Conservation (phyloP, 306 rosid species). For the Acacia melanoxylon region DNA sequence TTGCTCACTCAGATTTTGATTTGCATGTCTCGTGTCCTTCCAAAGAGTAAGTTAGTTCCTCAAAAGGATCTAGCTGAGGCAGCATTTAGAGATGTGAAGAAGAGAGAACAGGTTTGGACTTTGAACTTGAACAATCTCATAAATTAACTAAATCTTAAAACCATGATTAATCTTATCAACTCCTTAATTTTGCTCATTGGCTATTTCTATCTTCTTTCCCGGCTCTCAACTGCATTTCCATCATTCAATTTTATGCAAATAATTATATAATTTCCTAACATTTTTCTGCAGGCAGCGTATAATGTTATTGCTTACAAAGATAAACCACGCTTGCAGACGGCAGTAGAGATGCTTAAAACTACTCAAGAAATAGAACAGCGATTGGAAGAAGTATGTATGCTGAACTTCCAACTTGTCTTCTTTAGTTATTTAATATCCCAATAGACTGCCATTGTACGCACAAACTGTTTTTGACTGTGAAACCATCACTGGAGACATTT, state of each 20-base stretch:
- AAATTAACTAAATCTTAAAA: background rate
- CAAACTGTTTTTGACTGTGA: background rate
- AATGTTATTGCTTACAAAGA: conserved; percentile 81
- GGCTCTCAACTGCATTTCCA: background rate
- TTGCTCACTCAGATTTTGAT: conserved; percentile 55
- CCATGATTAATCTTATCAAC: background rate
- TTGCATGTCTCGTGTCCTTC: conserved; percentile 64
- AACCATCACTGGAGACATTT: background rate
- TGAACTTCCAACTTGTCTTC: conserved; percentile 16
- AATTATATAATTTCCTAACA: conserved; percentile 16
- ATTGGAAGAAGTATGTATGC: conserved; percentile 64
- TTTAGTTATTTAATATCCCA: conserved; percentile 5
- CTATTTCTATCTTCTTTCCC: background rate
- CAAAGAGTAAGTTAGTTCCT: conserved; percentile 83
- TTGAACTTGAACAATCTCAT: conserved; percentile 19
- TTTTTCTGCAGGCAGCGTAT: conserved; percentile 60
- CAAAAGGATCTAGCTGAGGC: conserved; percentile 78
- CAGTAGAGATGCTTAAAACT: conserved; percentile 72
- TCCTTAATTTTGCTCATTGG: background rate
- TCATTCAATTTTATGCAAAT: background rate
- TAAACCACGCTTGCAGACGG: conserved; percentile 81
- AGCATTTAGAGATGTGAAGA: conserved; percentile 71
- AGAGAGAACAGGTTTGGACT: conserved; percentile 62
- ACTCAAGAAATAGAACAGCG: conserved; percentile 78
- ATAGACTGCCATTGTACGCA: background rate